Percentiles rank a stretch among this genome's conserved stretches.
phyloP scores from a whole-genome alignment of 1,139 yeast genomes.

The Geotrichum macrosporum region DNA sequence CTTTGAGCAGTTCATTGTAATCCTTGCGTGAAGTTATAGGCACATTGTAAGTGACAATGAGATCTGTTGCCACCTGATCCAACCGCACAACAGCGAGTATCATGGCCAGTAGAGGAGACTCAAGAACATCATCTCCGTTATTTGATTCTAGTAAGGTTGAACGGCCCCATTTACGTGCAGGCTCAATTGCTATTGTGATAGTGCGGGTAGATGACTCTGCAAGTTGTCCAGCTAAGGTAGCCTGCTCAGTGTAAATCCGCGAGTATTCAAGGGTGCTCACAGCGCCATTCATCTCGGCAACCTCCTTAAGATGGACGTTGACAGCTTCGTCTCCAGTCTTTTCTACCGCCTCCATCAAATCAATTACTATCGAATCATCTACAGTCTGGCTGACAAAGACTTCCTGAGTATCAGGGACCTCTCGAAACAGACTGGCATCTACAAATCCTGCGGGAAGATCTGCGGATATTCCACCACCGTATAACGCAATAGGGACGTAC shows the following conservation, averaged over 20 bases:
- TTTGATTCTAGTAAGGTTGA: constrained; percentile 12
- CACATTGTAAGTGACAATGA: constrained; percentile 56
- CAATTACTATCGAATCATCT: constrained; percentile 21
- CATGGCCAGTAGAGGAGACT: constrained; percentile 18
- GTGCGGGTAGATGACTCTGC: constrained; percentile 4
- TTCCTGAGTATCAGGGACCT: constrained; percentile 86
- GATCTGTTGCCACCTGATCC: constrained; percentile 53
- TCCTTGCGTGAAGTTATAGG: constrained; percentile 40
- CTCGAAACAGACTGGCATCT: constrained; percentile 71
- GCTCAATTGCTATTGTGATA: constrained; percentile 37
- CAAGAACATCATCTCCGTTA: background rate
- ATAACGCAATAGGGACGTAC: no score
- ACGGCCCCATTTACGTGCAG: constrained; percentile 48
- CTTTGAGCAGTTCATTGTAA: constrained; percentile 22
- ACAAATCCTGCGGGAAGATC: constrained; percentile 52
- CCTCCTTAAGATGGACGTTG: constrained; percentile 43
- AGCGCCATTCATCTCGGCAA: constrained; percentile 40
- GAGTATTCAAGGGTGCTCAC: constrained; percentile 20
- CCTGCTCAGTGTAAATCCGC: constrained; percentile 13
- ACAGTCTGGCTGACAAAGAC: constrained; percentile 50
- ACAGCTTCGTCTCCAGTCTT: constrained; percentile 39
- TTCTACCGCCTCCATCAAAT: constrained; percentile 18
- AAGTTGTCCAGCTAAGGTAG: background rate
- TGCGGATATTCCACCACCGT: constrained; percentile 75
- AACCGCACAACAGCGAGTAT: constrained; percentile 38